Evolutionary conservation across 108 stramenopile genomes (phyloP), one percentile per base, ranked within the genome.

Genomic region (Schizochytrium sp.): DNA sequence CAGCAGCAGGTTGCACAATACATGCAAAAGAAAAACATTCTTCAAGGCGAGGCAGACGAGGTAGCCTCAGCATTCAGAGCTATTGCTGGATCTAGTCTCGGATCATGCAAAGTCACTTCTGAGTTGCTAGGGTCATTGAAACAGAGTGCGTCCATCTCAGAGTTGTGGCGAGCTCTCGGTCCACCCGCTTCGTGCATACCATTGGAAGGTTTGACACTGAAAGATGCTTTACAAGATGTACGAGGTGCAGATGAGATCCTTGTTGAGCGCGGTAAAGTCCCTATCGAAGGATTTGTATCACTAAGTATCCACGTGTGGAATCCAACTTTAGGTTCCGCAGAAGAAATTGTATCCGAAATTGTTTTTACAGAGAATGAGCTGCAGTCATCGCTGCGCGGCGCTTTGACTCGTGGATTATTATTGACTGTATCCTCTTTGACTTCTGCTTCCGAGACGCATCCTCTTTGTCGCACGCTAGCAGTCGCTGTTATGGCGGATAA

Each of bases 211-310:
- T 3, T 5, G 28, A 83, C 76, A 38, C 50, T 83, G 2, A 12
- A 49, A 83, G 76, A 83, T 49, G 76, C 2, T 7, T 42, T 55
- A 10, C 76, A 83, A 28, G 76, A 83, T 83, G 50, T 83, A 17
- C 76, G 53, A 83, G 76, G 76, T 17, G 47, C 76, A 56, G 76
- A 49, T 2, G 76, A 19, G 45, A 13, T 83, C 15, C 47, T 83
- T 10, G 50, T 83, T 5, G 76, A 83, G 40, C 47, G 76, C 10
- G 76, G 76, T 2, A 83, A 83, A 28, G 40, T 53, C 0, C 76
- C 76, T 5, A 53, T 83, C 0, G 47, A 49, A 10, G 76, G 76
- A 17, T 38, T 55, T 55, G 53, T 40, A 5, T 13, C 0, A 55
- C 17, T 55, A 47, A 53, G n/a, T 0, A 40, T 83, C n/a, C 55